Conservation (phyloP, 192 early-diverging fungal species). For the Diversispora epigaea region DNA sequence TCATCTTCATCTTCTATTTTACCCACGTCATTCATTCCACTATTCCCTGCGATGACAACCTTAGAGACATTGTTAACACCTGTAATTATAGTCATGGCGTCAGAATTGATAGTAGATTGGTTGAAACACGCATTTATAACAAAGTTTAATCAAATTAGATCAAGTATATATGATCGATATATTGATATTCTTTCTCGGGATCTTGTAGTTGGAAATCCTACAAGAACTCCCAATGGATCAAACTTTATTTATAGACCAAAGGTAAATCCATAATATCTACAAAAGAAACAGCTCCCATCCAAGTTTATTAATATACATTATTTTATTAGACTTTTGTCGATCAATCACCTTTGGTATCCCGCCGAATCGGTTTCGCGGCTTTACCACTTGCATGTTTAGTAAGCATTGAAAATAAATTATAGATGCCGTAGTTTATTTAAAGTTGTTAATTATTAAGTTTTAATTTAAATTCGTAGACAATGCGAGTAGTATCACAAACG, state of each 20-base stretch:
- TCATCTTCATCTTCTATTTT: conserved; percentile 60
- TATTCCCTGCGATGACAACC: conserved; percentile 64
- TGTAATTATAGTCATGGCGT: conserved; percentile 79
- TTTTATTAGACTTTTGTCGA: conserved; percentile 59
- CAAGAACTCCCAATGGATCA: conserved; percentile 5
- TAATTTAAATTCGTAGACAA: background rate
- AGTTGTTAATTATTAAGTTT: conserved; percentile 32
- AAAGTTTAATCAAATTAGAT: conserved; percentile 93
- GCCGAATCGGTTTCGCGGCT: conserved; percentile 77
- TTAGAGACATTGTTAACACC: conserved; percentile 74
- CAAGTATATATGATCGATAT: conserved; percentile 84
- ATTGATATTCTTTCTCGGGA: conserved; percentile 87
- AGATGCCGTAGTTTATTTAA: background rate
- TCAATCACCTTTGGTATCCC: conserved; percentile 72
- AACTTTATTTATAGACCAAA: background rate
- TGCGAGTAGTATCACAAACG: conserved; percentile 30
- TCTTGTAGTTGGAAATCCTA: conserved; percentile 62
- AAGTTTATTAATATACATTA: conserved; percentile 6
- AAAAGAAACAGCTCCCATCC: background rate
- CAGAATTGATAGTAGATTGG: conserved; percentile 95
- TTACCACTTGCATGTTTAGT: conserved; percentile 78
- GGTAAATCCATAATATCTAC: conserved; percentile 5
- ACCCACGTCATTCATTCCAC: conserved; percentile 60
- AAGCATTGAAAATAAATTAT: conserved; percentile 45
- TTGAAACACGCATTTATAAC: conserved; percentile 98